Evolutionary conservation across 148 eudicot species (phyloP), one percentile per base, ranked within the genome.

Genomic region (Agrostemma githago): DNA sequence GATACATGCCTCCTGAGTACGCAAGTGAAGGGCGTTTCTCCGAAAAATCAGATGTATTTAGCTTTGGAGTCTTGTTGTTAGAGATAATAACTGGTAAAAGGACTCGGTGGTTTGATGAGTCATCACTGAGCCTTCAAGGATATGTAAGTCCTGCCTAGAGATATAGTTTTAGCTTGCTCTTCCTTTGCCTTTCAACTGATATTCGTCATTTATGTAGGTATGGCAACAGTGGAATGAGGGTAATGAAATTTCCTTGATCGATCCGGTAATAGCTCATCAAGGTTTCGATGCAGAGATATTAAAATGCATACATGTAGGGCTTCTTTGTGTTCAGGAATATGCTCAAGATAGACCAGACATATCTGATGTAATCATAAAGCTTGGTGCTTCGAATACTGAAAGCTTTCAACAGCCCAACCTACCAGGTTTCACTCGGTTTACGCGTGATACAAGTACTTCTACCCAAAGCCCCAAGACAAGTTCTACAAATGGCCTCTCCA

Each of bases 291-390:
- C 26, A 63, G 83, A 83, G 64, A 72, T 77, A 2, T 21, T 68
- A 56, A 77, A 79, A 77, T 80, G 79, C 78, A 83, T 83, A 71
- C 83, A 80, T 75, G 79, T 80, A 4, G 86, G 81, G 21, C 69
- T 83, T 3, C 64, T 83, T 46, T 83, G 86, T 69, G 79, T 75
- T 56, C 86, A 83, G 60, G 79, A 72, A 46, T 62, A 53, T 56
- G 77, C 83, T 7, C 62, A 54, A 71, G 72, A 83, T 48, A 75
- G 86, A 48, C 86, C 86, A 38, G 72, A 69, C 68, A 80, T 81
- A 77, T 68, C 82, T 1, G 65, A 65, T 26, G 82, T 83, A 20
- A 19, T 81, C 51, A 48, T 69, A 10, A 75, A 80, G 82, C 43
- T 83, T 56, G 6, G 63, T 60, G 74, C 64, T 42, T 68, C 72